These are phyloP conservation scores for Phlyctochytrium planicorne DNA, from an alignment of 192 early-diverging fungal species.

Conservation along the genomic window DNA sequence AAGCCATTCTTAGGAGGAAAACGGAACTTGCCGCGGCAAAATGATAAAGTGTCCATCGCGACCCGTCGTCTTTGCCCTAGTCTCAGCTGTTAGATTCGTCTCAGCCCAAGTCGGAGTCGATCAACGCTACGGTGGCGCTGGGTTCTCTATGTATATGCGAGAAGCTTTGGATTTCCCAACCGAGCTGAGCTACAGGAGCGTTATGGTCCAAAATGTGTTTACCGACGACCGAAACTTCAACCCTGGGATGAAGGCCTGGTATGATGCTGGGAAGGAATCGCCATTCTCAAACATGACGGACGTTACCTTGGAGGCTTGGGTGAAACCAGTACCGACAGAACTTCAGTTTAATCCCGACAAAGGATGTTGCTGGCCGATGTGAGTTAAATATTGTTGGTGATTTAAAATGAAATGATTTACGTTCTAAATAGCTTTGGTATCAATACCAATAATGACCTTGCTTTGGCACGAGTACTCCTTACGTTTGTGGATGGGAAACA, in stretches of 20 bases:
- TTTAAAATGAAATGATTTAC: not conserved
- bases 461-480: not conserved
- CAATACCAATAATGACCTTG: too few species aligned
- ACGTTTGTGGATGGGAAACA: not conserved
- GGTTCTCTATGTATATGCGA: not conserved
- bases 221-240: not conserved
- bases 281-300: not conserved
- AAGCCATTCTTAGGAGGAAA: too few species aligned
- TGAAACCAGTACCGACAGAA: conserved; percentile 2
- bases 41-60: too few species aligned
- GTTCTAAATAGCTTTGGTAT: too few species aligned
- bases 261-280: not conserved
- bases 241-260: not conserved
- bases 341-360: conserved; percentile 3
- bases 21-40: too few species aligned
- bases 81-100: too few species aligned
- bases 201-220: not conserved
- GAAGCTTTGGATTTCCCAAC: not conserved
- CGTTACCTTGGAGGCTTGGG: not conserved
- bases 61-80: too few species aligned
- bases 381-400: conserved; percentile 1
- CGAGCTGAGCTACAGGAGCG: not conserved
- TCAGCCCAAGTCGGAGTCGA: too few species aligned
- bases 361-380: conserved; percentile 16
- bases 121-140: not conserved